These are phyloP conservation scores for Grigorovia yakushimaensis DNA, from an alignment of 805 yeast species.

Conservation along the genomic window DNA sequence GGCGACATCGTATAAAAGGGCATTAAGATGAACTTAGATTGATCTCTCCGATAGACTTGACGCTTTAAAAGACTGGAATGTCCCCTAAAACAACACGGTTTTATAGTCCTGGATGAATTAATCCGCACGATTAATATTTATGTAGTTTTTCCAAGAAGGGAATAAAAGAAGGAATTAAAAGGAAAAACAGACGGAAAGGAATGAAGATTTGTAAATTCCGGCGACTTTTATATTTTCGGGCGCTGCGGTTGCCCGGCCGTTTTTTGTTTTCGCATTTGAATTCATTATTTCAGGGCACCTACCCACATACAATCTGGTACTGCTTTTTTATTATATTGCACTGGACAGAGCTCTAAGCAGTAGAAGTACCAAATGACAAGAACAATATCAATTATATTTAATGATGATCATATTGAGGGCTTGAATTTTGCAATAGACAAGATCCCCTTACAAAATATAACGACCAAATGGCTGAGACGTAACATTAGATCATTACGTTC, in stretches of 20 bases:
- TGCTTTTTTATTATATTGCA: not conserved
- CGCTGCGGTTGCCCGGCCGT: not conserved
- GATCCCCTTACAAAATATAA: not conserved
- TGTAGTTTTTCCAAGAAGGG: constrained; percentile 5
- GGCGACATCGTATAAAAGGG: constrained; percentile 37
- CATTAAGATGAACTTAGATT: constrained; percentile 52
- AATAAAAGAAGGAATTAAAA: not conserved
- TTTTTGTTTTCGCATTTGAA: not conserved
- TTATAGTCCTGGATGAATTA: constrained; percentile 52
- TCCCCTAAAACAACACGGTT: constrained; percentile 59
- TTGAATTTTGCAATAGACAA: not conserved
- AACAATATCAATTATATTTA: not conserved
- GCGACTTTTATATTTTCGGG: not conserved
- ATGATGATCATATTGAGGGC: not conserved
- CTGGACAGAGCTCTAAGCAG: not conserved
- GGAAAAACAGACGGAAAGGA: not conserved
- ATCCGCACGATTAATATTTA: constrained; percentile 48
- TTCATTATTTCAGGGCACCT: not conserved
- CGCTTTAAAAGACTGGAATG: constrained; percentile 38
- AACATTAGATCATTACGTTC: constrained; percentile 21
- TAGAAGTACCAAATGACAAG: not conserved
- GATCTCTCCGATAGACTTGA: constrained; percentile 64
- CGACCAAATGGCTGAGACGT: constrained; percentile 18
- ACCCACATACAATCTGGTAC: not conserved
- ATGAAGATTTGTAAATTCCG: not conserved